These are phyloP conservation scores for Nannizziopsis arthrosporioides DNA, from an alignment of 2,329 filamentous ascomycete species.

Conservation along the genomic window DNA sequence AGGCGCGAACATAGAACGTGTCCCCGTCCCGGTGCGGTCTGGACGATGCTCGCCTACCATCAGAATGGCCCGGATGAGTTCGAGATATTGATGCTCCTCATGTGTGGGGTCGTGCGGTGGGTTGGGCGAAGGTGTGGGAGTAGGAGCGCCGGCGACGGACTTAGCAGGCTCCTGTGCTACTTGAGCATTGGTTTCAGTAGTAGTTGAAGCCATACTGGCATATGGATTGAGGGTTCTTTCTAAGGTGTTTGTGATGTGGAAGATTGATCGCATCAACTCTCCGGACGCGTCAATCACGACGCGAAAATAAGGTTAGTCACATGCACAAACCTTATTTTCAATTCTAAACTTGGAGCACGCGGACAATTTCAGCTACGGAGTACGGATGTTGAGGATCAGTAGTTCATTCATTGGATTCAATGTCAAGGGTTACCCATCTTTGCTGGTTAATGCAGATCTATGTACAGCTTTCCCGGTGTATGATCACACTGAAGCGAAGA, in stretches of 20 bases:
- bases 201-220: neutral
- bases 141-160: neutral
- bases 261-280: neutral
- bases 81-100: constrained; percentile 89
- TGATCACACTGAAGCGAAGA: neutral
- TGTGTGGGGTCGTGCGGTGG: constrained; percentile 37
- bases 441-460: too few relatives aligned
- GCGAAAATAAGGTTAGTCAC: constrained; percentile 7
- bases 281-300: constrained; percentile 1
- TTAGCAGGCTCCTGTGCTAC: neutral
- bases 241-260: neutral
- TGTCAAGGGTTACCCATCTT: too few relatives aligned
- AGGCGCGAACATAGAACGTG: constrained; percentile 78
- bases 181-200: neutral
- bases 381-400: too few relatives aligned
- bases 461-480: too few relatives aligned
- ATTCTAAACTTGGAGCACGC: too few relatives aligned
- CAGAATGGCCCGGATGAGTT: constrained; percentile 77
- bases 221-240: neutral
- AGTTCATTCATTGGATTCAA: too few relatives aligned
- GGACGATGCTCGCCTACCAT: constrained; percentile 73
- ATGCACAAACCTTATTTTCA: constrained; percentile 1
- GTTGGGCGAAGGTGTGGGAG: constrained; percentile 10
- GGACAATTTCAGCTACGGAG: too few relatives aligned
- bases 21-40: constrained; percentile 89